Percentiles rank a stretch among this genome's conserved stretches.
These are phyloP conservation scores for Colletotrichum sp. DNA, from an alignment of 2,329 filamentous ascomycete genomes.

Conservation along the genomic window DNA sequence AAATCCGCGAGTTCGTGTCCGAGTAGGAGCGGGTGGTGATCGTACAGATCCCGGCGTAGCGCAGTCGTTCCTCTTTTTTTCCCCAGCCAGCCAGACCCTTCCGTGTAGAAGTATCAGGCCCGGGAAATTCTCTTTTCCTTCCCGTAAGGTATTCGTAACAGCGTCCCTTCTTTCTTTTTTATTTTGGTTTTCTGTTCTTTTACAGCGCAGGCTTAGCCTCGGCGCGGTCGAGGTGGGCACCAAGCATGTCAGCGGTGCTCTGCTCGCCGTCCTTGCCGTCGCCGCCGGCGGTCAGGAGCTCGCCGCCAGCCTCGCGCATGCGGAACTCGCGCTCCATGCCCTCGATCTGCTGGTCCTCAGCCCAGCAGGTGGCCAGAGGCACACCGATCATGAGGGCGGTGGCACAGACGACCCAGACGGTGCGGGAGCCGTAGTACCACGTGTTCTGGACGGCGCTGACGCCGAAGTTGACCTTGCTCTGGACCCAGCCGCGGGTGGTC, in stretches of 20 bases:
- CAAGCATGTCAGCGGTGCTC: conserved; percentile 54
- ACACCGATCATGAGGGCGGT: conserved; percentile 89
- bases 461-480: conserved; percentile 61
- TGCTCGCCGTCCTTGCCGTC: conserved; percentile 30
- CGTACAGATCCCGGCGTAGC: neutral
- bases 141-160: neutral
- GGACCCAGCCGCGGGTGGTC: conserved; percentile 71
- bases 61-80: neutral
- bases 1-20: neutral
- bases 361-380: conserved; percentile 89
- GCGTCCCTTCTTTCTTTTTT: neutral
- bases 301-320: conserved; percentile 90
- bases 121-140: neutral
- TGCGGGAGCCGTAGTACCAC: conserved; percentile 76
- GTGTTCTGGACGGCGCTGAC: conserved; percentile 55
- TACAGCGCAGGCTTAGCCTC: conserved; percentile 58
- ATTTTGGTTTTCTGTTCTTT: conserved; percentile 23
- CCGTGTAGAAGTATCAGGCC: neutral
- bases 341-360: conserved; percentile 94
- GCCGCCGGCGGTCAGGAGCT: conserved; percentile 61
- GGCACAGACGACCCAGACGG: conserved; percentile 89
- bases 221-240: conserved; percentile 51
- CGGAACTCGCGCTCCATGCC: conserved; percentile 98
- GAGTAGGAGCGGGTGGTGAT: neutral
- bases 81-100: neutral